Base-by-base conservation (phyloP, 805 yeast species). In the Saccharomycopsis javanensis region DNA sequence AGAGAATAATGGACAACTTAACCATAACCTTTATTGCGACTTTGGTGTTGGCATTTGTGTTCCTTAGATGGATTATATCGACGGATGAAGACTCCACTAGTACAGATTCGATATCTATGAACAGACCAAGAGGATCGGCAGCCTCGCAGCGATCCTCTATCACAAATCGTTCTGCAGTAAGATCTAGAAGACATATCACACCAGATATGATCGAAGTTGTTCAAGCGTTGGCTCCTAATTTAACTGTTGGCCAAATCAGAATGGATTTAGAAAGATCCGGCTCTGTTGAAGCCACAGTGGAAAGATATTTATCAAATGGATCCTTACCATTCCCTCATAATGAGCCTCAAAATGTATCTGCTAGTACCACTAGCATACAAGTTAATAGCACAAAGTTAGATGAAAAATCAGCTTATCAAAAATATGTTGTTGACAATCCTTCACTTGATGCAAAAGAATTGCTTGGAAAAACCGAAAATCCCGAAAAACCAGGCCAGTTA, bases 121-220 rank as follows among this genome's bases (percentile, higher is more conserved):
- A 51, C 51, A 10, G 55, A n/a, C 48, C 54, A 28, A 46, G 46
- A 45, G 54, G 58, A 58, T 33, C 51, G 51, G 57, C 60, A 38
- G 57, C 46, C 55, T 34, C 63, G 56, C 38, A 56, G 60, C 59
- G 53, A 50, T 51, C 51, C 20, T 13, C 58, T 18, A 18, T 16
- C 8, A 7, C 52, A 31, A 37, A 13, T 2, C 16, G 16, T 4
- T 13, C 15, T 23, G n/a, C 45, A 1, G 27, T 38, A 28, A 58
- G 61, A 50, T 56, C 57, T 50, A 72, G 77, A 51, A 77, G 87
- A 57, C 72, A 68, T 13, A 83, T 85, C 23, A 82, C 85, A 2
- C 74, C 73, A 4, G 80, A 79, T 57, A 92, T 92, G 98, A 76
- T 92, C 50, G 94, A 86, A 61, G 83, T 87, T 0, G 97, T 92